Base-by-base conservation (phyloP, 1,284 basidiomycete species). In the Ceratobasidium sp. region DNA sequence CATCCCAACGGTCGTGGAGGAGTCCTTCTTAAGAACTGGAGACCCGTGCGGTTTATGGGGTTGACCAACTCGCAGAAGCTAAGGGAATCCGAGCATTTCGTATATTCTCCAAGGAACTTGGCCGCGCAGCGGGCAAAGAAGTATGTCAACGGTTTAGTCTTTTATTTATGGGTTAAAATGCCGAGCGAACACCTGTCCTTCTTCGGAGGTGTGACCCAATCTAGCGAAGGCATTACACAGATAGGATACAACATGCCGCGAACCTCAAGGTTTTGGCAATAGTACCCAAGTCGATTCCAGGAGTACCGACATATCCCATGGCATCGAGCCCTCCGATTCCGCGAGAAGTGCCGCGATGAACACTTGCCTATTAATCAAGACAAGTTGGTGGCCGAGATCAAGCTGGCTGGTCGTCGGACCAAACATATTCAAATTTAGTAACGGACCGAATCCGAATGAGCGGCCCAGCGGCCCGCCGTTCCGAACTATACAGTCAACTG, bases 181-280 rank as follows among this genome's bases (percentile, higher is more conserved):
- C 58, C 58, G 58, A 47, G 8, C 13, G 45, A 31, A 53, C 25
- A 49, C 43, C 27, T 7, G 38, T 49, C 27, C 35, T 65, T 53
- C 62, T 65, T 38, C 62, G 62, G 62, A 43, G 31, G 27, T 31
- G 49, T 34, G 31, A 22, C 62, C 49, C 49, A 53, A 65, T 52
- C 45, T 32, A 47, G 62, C 17, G 35, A 65, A 25, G 17, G 12
- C 17, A 12, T 10, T 12, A 20, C 45, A 20, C 8, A 20, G 10
- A 6, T 7, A 47, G 20, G 45, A 20, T 12, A 22, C 17, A 40
- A 17, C 17, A 17, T 17, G 38, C 10, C 17, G 17, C 10, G 17
- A 8, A 8, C 8, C 8, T 40, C 38, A 17, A 8, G 17, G 8
- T 40, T 40, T 40, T 8, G 38, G 38, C 8, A 40, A 40, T 40